Evolutionary conservation across 768 basidiomycete genomes (phyloP).

Genomic region (Xerocomus spinulosus): DNA sequence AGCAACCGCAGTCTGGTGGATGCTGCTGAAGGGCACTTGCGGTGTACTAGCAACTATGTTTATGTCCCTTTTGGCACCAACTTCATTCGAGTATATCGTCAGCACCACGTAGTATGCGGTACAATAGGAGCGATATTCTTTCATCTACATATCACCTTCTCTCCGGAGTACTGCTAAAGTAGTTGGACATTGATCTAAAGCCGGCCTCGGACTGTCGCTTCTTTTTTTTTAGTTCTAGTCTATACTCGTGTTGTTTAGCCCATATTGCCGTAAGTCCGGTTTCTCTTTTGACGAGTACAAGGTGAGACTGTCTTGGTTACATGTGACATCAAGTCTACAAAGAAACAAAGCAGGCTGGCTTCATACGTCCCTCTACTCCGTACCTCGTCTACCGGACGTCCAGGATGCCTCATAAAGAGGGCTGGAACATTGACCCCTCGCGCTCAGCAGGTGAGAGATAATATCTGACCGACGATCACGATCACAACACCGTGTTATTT

Average conservation of each 20-base stretch:
- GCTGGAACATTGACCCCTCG: too few relatives aligned
- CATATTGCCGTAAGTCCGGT: too few relatives aligned
- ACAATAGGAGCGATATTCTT: slow-evolving; percentile 31
- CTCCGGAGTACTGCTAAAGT: slow-evolving; percentile 25
- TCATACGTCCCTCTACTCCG: too few relatives aligned
- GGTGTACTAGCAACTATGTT: slow-evolving; percentile 16
- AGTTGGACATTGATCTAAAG: slow-evolving; percentile 26
- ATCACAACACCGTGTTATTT: too few relatives aligned
- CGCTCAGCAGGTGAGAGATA: too few relatives aligned
- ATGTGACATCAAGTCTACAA: too few relatives aligned
- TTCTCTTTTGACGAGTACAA: too few relatives aligned
- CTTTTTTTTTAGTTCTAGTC: slow-evolving; percentile 10
- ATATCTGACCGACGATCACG: too few relatives aligned
- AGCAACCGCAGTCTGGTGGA: slow-evolving; percentile 64
- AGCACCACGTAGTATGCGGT: slow-evolving; percentile 26
- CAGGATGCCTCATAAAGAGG: too few relatives aligned
- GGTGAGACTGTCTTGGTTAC: too few relatives aligned
- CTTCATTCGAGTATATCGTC: slow-evolving; percentile 22
- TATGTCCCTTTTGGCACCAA: slow-evolving; percentile 13
- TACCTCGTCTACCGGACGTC: too few relatives aligned
- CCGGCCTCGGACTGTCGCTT: slow-evolving; percentile 26
- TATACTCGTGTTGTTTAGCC: background rate
- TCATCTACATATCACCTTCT: slow-evolving; percentile 32
- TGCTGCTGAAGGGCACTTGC: slow-evolving; percentile 62
- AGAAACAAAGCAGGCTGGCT: too few relatives aligned